These are phyloP conservation scores for Nakaseomyces nivariensis DNA, from an alignment of 1,139 yeast species.

Conservation along the genomic window DNA sequence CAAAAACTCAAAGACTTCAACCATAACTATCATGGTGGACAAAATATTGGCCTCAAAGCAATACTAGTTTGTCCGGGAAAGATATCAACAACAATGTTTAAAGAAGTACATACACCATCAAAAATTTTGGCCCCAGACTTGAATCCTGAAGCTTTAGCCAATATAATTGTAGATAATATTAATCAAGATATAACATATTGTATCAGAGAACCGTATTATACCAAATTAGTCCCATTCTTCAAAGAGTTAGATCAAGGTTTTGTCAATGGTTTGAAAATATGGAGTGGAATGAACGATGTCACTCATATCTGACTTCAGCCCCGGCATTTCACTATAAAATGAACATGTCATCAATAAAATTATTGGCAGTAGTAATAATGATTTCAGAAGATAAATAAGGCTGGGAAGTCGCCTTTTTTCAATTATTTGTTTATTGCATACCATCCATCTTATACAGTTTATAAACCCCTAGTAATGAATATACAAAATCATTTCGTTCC, in stretches of 20 bases:
- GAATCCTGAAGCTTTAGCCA: slow-evolving; percentile 57
- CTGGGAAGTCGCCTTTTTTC: not conserved
- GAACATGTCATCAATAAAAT: not conserved
- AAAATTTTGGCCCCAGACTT: slow-evolving; percentile 70
- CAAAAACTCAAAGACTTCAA: not conserved
- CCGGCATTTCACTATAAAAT: not conserved
- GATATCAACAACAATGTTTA: slow-evolving; percentile 61
- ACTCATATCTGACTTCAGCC: slow-evolving; percentile 9
- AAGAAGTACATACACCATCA: slow-evolving; percentile 62
- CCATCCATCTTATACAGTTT: not conserved
- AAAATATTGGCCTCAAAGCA: slow-evolving; percentile 40
- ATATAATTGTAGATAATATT: slow-evolving; percentile 44
- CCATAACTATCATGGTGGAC: too few relatives aligned
- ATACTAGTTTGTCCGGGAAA: slow-evolving; percentile 84
- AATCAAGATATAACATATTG: slow-evolving; percentile 58
- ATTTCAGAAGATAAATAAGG: too few relatives aligned
- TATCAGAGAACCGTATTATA: slow-evolving; percentile 65
- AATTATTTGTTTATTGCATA: not conserved
- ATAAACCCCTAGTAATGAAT: not conserved
- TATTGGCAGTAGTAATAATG: too few relatives aligned
- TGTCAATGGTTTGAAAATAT: slow-evolving; percentile 27
- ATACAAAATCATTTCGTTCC: slow-evolving; percentile 4
- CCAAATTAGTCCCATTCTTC: slow-evolving; percentile 59
- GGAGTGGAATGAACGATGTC: slow-evolving; percentile 24
- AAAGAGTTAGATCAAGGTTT: slow-evolving; percentile 68